Evolutionary conservation across 495 filamentous ascomycete genomes (phyloP).

Genomic region (Aspergillus incahuasiensis): DNA sequence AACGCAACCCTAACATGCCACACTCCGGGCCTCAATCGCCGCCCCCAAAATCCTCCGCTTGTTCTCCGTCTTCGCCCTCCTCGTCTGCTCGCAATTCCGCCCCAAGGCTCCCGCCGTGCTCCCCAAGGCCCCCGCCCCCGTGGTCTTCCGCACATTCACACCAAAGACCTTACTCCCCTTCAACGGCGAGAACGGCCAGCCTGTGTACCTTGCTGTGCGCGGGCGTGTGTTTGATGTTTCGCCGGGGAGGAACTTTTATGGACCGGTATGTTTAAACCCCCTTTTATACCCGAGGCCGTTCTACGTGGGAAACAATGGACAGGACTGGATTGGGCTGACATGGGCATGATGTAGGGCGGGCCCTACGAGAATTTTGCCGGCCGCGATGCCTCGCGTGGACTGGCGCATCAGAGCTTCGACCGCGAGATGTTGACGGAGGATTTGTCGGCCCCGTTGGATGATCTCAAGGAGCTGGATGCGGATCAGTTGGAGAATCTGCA

Average conservation of each 20-base stretch:
- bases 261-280: conserved; percentile 49
- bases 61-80: conserved; percentile 60
- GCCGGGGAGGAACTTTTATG: conserved; percentile 84
- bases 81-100: conserved; percentile 64
- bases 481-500: conserved; percentile 80
- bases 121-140: conserved; percentile 63
- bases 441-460: conserved; percentile 80
- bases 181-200: conserved; percentile 70
- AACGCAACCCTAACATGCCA: background rate
- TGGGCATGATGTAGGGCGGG: conserved; percentile 50
- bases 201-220: conserved; percentile 81
- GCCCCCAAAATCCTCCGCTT: conserved; percentile 80
- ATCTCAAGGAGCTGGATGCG: conserved; percentile 62
- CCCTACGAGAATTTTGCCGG: conserved; percentile 94
- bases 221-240: conserved; percentile 85
- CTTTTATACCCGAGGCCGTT: background rate
- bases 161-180: conserved; percentile 80
- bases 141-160: conserved; percentile 89
- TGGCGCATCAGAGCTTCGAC: conserved; percentile 92
- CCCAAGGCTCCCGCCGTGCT: conserved; percentile 56
- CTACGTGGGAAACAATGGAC: background rate
- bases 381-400: conserved; percentile 84
- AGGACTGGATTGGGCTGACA: background rate
- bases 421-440: conserved; percentile 95
- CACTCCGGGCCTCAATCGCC: conserved; percentile 52